These are phyloP conservation scores for Vachellia pachyceras DNA, from an alignment of 306 rosid species.

Conservation along the genomic window DNA sequence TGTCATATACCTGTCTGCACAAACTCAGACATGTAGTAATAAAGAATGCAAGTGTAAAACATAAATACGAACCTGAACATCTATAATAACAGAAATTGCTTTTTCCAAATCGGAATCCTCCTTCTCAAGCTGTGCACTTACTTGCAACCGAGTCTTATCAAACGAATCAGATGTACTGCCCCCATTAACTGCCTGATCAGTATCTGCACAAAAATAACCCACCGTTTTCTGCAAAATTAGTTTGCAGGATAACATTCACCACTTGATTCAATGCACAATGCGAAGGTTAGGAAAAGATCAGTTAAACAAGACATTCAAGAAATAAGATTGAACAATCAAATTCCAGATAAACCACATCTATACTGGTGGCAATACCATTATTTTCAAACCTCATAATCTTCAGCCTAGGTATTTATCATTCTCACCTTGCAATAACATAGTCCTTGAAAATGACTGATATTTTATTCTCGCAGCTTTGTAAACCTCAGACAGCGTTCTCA, in stretches of 20 bases:
- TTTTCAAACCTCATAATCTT: constrained; percentile 21
- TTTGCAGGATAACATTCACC: constrained; percentile 12
- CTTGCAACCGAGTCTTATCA: constrained; percentile 55
- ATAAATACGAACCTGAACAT: constrained; percentile 59
- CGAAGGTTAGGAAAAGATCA: constrained; percentile 2
- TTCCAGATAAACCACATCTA: constrained; percentile 21
- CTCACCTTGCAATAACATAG: constrained; percentile 55
- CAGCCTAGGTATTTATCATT: constrained; percentile 3
- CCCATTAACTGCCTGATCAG: constrained; percentile 51
- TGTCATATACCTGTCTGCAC: background rate
- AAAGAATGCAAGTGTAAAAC: background rate
- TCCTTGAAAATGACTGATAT: constrained; percentile 42
- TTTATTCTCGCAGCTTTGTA: constrained; percentile 52
- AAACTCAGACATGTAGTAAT: background rate
- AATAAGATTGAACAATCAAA: constrained; percentile 22
- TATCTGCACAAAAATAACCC: constrained; percentile 55
- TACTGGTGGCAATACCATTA: constrained; percentile 16
- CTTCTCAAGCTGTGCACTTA: constrained; percentile 60
- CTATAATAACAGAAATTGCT: constrained; percentile 63
- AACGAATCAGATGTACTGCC: constrained; percentile 37
- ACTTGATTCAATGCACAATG: constrained; percentile 1
- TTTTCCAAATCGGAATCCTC: constrained; percentile 72
- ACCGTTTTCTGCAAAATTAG: constrained; percentile 28
- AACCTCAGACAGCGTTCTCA: constrained; percentile 57
- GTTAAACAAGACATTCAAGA: constrained; percentile 4